A percentile compares a stretch with the other conserved stretches of the same genome.
Conservation (phyloP, 2,329 filamentous ascomycete genomes). For the Colletotrichum gigasporum region DNA sequence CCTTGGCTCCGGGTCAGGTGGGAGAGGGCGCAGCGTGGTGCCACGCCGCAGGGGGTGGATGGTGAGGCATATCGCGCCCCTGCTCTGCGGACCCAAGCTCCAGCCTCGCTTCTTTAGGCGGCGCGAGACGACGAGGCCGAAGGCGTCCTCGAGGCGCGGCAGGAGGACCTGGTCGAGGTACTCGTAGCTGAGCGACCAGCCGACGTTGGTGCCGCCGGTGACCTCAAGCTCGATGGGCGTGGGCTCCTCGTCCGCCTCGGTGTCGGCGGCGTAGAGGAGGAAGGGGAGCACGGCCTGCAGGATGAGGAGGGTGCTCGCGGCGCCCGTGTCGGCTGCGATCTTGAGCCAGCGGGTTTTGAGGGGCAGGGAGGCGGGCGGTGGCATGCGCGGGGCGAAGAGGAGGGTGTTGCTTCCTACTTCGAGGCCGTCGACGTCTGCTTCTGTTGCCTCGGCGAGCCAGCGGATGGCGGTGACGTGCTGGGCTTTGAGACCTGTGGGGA, state of each 20-base stretch:
- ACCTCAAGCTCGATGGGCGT: slow-evolving; percentile 56
- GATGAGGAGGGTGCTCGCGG: slow-evolving; percentile 65
- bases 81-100: slow-evolving; percentile 52
- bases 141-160: slow-evolving; percentile 60
- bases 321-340: slow-evolving; percentile 58
- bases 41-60: slow-evolving; percentile 44
- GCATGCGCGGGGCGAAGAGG: slow-evolving; percentile 54
- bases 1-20: slow-evolving; percentile 19
- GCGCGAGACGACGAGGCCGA: slow-evolving; percentile 58
- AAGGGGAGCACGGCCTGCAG: slow-evolving; percentile 70
- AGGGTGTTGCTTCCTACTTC: slow-evolving; percentile 59
- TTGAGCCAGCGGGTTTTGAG: slow-evolving; percentile 49
- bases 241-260: slow-evolving; percentile 45
- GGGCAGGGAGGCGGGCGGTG: slow-evolving; percentile 49
- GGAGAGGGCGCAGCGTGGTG: slow-evolving; percentile 44
- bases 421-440: slow-evolving; percentile 60
- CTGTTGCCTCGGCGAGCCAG: slow-evolving; percentile 62
- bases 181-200: slow-evolving; percentile 66
- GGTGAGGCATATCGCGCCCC: slow-evolving; percentile 56
- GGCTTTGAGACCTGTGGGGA: slow-evolving; percentile 61
- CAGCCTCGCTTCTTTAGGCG: slow-evolving; percentile 59
- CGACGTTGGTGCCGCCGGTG: slow-evolving; percentile 67
- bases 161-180: slow-evolving; percentile 71
- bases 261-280: slow-evolving; percentile 62
- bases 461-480: slow-evolving; percentile 68